These are phyloP conservation scores for Penicillium arizonense DNA, from an alignment of 495 filamentous ascomycete genomes.

Conservation along the genomic window DNA sequence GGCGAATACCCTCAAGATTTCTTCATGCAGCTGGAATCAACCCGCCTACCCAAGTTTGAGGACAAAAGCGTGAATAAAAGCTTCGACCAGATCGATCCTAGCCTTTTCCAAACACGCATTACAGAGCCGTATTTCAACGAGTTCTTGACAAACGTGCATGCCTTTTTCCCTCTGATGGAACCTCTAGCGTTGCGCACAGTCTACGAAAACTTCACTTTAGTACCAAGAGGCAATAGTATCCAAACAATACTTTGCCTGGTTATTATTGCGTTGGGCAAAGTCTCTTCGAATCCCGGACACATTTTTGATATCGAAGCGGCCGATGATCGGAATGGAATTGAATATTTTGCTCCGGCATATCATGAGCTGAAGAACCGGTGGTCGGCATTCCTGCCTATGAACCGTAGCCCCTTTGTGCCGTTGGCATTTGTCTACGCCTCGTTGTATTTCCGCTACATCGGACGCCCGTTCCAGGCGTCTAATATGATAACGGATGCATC, in stretches of 20 bases:
- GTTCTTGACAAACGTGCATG: constrained; percentile 15
- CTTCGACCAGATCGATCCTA: background rate
- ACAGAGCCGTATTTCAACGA: constrained; percentile 1
- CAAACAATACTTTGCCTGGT: constrained; percentile 12
- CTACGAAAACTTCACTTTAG: constrained; percentile 12
- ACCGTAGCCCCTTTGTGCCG: constrained; percentile 4
- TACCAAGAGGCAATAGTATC: constrained; percentile 2
- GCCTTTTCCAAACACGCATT: background rate
- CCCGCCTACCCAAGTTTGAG: constrained; percentile 5
- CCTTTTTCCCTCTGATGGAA: constrained; percentile 15
- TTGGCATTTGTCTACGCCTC: constrained; percentile 17
- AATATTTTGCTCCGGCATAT: constrained; percentile 18
- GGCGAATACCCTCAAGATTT: constrained; percentile 21
- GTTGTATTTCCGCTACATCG: constrained; percentile 18
- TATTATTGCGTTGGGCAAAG: constrained; percentile 15
- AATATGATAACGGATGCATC: constrained; percentile 12
- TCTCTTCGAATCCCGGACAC: constrained; percentile 1
- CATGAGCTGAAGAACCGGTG: constrained; percentile 1
- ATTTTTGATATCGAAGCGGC: constrained; percentile 13
- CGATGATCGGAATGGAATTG: constrained; percentile 4
- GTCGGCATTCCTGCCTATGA: constrained; percentile 1
- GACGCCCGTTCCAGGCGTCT: constrained; percentile 17
- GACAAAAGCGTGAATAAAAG: background rate
- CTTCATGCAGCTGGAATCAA: constrained; percentile 13
- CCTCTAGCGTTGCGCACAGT: background rate